Conservation (phyloP, 768 basidiomycete genomes). For the Tricholoma terreum region DNA sequence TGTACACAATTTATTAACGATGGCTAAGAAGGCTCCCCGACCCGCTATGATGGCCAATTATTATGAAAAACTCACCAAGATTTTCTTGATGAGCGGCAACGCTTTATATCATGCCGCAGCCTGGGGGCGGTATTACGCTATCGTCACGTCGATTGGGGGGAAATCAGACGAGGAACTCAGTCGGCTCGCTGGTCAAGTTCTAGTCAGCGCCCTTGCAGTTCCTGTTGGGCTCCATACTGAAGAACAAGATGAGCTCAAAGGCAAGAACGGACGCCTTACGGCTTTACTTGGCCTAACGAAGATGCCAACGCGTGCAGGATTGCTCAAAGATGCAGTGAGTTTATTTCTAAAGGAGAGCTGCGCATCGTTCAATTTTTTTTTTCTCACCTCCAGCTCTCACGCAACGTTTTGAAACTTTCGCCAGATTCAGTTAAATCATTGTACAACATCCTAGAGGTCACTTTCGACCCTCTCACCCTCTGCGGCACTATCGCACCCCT, state of each 20-base stretch:
- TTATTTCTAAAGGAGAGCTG: neutral
- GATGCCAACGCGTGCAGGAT: constrained; percentile 81
- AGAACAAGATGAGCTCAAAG: constrained; percentile 46
- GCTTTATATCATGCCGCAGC: constrained; percentile 96
- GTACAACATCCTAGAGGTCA: constrained; percentile 87
- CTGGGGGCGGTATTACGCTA: constrained; percentile 82
- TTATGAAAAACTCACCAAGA: constrained; percentile 96
- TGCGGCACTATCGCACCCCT: constrained; percentile 78
- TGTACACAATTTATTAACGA: constrained; percentile 90
- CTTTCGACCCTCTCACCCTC: constrained; percentile 89
- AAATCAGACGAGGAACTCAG: constrained; percentile 76
- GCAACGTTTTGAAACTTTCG: constrained; percentile 79
- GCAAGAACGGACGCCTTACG: constrained; percentile 75
- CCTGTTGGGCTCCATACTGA: constrained; percentile 66
- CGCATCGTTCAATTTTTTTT: neutral
- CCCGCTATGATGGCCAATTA: constrained; percentile 98
- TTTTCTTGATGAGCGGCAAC: constrained; percentile 94
- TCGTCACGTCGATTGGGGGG: constrained; percentile 69
- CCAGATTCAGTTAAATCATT: constrained; percentile 71
- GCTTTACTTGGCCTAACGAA: constrained; percentile 80
- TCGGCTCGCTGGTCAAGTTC: constrained; percentile 84
- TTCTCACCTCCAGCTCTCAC: constrained; percentile 58
- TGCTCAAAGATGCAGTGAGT: constrained; percentile 85
- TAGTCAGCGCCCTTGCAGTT: constrained; percentile 90
- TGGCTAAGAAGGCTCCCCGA: constrained; percentile 90